These are phyloP conservation scores for Phytophthora foliorum DNA, from an alignment of 352 stramenopile genomes.

Conservation along the genomic window DNA sequence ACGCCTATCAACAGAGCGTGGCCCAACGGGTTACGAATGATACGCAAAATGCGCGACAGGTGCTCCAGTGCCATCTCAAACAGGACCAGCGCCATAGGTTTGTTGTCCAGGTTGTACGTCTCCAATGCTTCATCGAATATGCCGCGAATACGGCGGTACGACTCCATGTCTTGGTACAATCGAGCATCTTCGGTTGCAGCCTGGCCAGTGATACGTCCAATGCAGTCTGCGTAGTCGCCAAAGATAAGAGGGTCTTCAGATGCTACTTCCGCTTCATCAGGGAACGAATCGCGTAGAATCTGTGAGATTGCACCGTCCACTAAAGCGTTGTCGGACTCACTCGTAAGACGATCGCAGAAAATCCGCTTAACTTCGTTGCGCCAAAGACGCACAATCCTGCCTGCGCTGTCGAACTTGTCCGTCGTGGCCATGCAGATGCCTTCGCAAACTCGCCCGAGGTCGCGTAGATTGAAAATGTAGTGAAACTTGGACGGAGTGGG, in stretches of 20 bases:
- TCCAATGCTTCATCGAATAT: constrained; percentile 96
- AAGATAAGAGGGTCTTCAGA: constrained; percentile 91
- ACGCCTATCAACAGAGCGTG: constrained; percentile 96
- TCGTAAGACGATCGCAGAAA: constrained; percentile 95
- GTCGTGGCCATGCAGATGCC: constrained; percentile 94
- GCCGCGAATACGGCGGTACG: constrained; percentile 88
- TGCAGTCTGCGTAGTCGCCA: constrained; percentile 93
- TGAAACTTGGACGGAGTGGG: constrained; percentile 96
- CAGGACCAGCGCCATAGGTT: constrained; percentile 95
- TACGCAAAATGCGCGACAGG: constrained; percentile 92
- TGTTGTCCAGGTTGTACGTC: constrained; percentile 96
- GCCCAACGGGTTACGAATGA: constrained; percentile 93
- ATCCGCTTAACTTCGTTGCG: constrained; percentile 94
- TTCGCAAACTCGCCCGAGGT: constrained; percentile 95
- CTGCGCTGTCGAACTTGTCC: constrained; percentile 83
- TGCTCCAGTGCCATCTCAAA: constrained; percentile 97
- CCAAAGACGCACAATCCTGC: constrained; percentile 92
- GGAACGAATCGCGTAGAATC: constrained; percentile 83
- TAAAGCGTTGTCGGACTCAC: constrained; percentile 83
- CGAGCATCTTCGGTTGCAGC: constrained; percentile 78
- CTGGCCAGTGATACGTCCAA: constrained; percentile 73
- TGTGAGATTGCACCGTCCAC: constrained; percentile 82
- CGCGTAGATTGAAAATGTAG: constrained; percentile 98
- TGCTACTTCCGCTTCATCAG: constrained; percentile 67
- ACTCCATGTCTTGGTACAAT: constrained; percentile 95